Evolutionary conservation across 176 grass and related monocot genomes (phyloP), one percentile per base, ranked within the genome.

Genomic region (Otatea glauca): DNA sequence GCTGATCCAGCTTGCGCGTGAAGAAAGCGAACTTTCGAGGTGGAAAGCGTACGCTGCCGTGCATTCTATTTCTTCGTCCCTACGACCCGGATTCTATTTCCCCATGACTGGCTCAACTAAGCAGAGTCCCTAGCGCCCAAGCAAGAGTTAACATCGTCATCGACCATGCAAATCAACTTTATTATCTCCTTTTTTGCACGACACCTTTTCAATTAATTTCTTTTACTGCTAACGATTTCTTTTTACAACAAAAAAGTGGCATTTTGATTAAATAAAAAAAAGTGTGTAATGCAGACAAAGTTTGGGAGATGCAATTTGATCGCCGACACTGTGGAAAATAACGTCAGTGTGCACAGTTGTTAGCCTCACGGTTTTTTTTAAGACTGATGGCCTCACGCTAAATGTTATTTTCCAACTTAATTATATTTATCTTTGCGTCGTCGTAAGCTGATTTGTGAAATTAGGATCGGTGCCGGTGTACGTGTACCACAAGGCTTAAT

Each of bases 1-100:
- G 37, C 17, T 49, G 84, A 78, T 39, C 35, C 32, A 54, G 47
- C 12, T 0, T 13, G 75, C 29, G 75, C 65, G 75, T 71, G 75
- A 86, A 71, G 66, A 51, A 78, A 72, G n/a, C 53, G 0, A 62
- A 25, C 75, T 72, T 85, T 62, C 20, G 83, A 11, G 65, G 13
- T 71, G 75, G 67, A 72, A 79, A 79, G 84, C 54, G 66, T 37
- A 53, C 67, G 66, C 4, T 4, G 27, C 42, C 55, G 32, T 41
- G 42, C 51, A 86, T 79, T 53, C 6, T 39, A 6, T 39, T 39
- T 39, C 84, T 86, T 86, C 48, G 55, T 1, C 55, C 53, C 39
- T 71, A 86, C 62, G 83, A 78, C 53, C 62, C 8, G 53, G 64
- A 5, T 37, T 39, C 74, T 12, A 48, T 48, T 15, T 77, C 62